Evolutionary conservation across 1,284 basidiomycete species (phyloP).

Genomic region (Cerioporus squamosus): DNA sequence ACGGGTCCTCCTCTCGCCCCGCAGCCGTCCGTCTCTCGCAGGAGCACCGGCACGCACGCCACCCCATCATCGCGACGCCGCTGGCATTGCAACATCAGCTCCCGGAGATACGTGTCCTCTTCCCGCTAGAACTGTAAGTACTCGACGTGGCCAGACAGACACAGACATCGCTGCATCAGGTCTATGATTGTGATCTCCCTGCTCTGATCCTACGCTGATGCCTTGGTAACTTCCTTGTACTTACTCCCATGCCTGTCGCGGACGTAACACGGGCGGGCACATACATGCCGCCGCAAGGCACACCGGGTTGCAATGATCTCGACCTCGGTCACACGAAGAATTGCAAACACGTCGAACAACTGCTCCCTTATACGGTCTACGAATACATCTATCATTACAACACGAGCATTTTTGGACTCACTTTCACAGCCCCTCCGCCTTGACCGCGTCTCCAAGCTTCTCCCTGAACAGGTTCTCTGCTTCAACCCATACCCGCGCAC

Average conservation of each 20-base stretch:
- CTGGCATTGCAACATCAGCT: not conserved
- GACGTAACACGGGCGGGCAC: conserved; percentile 10
- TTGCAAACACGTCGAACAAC: too few species aligned
- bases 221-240: not conserved
- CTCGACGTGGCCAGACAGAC: too few species aligned
- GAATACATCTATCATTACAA: too few species aligned
- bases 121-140: too few species aligned
- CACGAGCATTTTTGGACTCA: not conserved
- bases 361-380: too few species aligned
- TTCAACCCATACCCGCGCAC: conserved; percentile 86
- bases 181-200: not conserved
- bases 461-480: conserved; percentile 87
- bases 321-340: not conserved
- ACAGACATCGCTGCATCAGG: not conserved
- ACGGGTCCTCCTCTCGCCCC: not conserved
- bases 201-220: conserved; percentile 18
- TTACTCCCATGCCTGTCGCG: conserved; percentile 5
- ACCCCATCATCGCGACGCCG: not conserved
- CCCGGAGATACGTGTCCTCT: not conserved
- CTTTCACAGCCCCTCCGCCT: conserved; percentile 39
- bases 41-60: not conserved
- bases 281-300: not conserved
- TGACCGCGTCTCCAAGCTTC: conserved; percentile 73
- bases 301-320: not conserved
- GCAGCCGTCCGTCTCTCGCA: not conserved